Conservation (phyloP, 768 basidiomycete genomes). For the Pleurotus tuber-regium region DNA sequence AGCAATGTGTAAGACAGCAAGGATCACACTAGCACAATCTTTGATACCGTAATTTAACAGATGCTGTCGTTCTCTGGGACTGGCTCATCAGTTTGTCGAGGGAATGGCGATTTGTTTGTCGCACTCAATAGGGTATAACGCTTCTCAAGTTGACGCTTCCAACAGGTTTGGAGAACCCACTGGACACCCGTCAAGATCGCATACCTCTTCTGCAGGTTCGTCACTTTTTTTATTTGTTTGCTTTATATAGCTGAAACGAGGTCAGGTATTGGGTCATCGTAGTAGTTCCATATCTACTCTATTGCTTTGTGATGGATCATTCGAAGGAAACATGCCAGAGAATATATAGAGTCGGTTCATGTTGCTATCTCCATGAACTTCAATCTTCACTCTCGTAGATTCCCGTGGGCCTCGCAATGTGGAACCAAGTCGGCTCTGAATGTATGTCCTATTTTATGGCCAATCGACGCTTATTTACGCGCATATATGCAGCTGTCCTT, state of each 20-base stretch:
- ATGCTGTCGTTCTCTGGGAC: constrained; percentile 83
- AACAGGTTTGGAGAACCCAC: constrained; percentile 75
- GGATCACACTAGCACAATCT: neutral
- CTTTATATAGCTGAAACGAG: constrained; percentile 12
- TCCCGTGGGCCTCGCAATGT: constrained; percentile 79
- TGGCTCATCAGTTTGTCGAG: constrained; percentile 77
- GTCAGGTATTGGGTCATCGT: constrained; percentile 79
- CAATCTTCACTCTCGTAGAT: constrained; percentile 40
- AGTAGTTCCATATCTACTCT: constrained; percentile 77
- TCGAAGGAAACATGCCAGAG: constrained; percentile 58
- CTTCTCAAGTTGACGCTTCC: constrained; percentile 18
- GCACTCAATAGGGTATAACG: constrained; percentile 13
- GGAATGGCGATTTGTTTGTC: constrained; percentile 73
- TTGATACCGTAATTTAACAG: constrained; percentile 31
- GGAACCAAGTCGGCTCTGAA: constrained; percentile 85
- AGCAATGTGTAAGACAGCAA: constrained; percentile 65
- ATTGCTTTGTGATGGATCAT: constrained; percentile 73
- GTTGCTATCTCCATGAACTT: neutral
- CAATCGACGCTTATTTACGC: constrained; percentile 13
- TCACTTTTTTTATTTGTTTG: constrained; percentile 20
- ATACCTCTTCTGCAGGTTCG: constrained; percentile 81
- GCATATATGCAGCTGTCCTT: constrained; percentile 55
- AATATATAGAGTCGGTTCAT: constrained; percentile 57
- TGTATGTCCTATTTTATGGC: constrained; percentile 35
- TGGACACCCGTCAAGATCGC: constrained; percentile 85